Evolutionary conservation across 78 protist genomes (phyloP).

Genomic region (Dictyostelium firmibasis): DNA sequence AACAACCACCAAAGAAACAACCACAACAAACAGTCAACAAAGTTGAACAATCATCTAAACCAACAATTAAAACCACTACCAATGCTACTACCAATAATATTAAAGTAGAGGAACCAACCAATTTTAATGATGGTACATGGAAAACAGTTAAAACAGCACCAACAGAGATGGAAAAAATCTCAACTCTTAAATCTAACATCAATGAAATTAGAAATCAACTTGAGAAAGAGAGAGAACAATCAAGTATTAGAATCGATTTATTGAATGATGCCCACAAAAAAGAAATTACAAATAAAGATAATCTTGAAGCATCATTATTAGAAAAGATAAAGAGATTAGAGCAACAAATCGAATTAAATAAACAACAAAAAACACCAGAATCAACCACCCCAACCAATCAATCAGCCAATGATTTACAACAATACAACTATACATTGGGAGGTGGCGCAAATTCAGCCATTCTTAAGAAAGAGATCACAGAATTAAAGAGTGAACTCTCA

Average conservation of each 20-base stretch:
- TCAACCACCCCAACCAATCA: constrained; percentile 16
- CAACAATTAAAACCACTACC: neutral
- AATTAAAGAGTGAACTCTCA: neutral
- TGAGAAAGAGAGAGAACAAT: constrained; percentile 37
- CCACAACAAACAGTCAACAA: neutral
- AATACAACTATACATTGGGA: neutral
- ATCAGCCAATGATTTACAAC: neutral
- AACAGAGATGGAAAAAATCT: constrained; percentile 49
- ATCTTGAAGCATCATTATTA: neutral
- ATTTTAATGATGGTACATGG: constrained; percentile 34
- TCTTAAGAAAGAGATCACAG: neutral
- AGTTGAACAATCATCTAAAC: neutral
- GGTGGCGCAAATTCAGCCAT: neutral
- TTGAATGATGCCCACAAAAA: neutral
- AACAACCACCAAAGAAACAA: neutral
- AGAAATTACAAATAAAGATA: neutral
- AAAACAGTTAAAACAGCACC: constrained; percentile 27
- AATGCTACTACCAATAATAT: neutral
- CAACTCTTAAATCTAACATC: neutral
- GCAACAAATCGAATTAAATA: constrained; percentile 2
- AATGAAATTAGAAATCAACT: neutral
- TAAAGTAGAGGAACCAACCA: neutral
- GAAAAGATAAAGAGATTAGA: constrained; percentile 40
- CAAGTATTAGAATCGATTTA: neutral
- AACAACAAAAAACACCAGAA: neutral